Evolutionary conservation across 345 rosid genomes (phyloP).

Genomic region (Noccaea bulbosa): DNA sequence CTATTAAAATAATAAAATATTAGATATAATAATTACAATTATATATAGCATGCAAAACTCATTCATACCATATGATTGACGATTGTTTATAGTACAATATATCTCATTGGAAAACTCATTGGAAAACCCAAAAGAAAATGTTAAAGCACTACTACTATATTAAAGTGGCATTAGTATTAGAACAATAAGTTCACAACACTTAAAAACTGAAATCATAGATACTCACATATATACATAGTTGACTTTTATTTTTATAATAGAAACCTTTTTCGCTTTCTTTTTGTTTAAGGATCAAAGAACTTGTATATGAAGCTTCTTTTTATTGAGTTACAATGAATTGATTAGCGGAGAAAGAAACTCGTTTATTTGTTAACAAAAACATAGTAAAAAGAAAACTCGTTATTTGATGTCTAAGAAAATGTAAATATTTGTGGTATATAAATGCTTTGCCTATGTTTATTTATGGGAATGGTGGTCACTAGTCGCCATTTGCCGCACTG

Average conservation of each 20-base stretch:
- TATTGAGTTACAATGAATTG: conserved; percentile 7
- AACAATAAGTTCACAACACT: conserved; percentile 21
- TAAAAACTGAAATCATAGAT: conserved; percentile 13
- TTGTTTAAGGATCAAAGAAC: conserved; percentile 26
- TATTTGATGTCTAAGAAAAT: neutral
- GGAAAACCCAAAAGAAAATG: neutral
- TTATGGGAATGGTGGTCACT: neutral
- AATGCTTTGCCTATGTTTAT: neutral
- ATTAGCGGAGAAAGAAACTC: neutral
- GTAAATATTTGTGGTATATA: neutral
- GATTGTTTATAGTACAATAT: neutral
- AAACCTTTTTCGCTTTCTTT: conserved; percentile 20
- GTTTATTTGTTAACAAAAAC: neutral
- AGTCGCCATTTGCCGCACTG: neutral
- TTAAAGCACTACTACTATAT: neutral
- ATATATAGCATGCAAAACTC: conserved; percentile 35
- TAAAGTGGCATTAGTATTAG: neutral
- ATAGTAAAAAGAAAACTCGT: neutral
- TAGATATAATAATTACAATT: neutral
- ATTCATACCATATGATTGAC: conserved; percentile 27
- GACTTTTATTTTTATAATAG: conserved; percentile 28
- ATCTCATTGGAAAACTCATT: neutral
- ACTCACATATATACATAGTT: conserved; percentile 11
- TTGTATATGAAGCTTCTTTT: conserved; percentile 30
- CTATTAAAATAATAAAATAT: neutral